Percentiles rank a stretch among this genome's conserved stretches.
Conservation (phyloP, 2,329 filamentous ascomycete genomes). For the Plenodomus tracheiphilus region DNA sequence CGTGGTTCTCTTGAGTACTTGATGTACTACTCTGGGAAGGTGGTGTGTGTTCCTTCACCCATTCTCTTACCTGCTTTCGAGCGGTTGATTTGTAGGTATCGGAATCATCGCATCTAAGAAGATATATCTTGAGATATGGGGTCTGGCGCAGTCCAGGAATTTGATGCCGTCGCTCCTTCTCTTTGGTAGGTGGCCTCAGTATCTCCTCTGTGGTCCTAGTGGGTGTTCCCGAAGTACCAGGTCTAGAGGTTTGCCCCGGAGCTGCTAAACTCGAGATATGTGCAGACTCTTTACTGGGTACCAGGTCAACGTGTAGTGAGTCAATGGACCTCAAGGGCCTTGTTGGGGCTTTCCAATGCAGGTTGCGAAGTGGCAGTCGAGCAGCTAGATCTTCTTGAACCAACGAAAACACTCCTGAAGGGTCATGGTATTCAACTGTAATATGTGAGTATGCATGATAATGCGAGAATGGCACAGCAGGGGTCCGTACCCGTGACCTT, state of each 20-base stretch:
- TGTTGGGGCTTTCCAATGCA: slow-evolving; percentile 95
- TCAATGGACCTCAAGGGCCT: slow-evolving; percentile 91
- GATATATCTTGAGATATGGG: slow-evolving; percentile 87
- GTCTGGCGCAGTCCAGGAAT: slow-evolving; percentile 92
- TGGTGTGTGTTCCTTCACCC: slow-evolving; percentile 77
- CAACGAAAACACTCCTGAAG: slow-evolving; percentile 82
- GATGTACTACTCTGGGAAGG: slow-evolving; percentile 58
- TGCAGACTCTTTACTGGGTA: slow-evolving; percentile 61
- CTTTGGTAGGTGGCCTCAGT: slow-evolving; percentile 21
- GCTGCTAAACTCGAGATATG: slow-evolving; percentile 21
- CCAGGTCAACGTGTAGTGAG: slow-evolving; percentile 85
- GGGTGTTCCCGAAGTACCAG: slow-evolving; percentile 19
- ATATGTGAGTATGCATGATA: slow-evolving; percentile 20
- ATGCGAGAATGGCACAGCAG: not conserved
- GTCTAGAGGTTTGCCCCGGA: slow-evolving; percentile 31
- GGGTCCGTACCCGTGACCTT: slow-evolving; percentile 53
- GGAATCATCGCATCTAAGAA: slow-evolving; percentile 93
- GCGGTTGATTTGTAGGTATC: slow-evolving; percentile 86
- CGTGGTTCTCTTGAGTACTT: slow-evolving; percentile 84
- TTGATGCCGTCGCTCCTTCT: slow-evolving; percentile 76
- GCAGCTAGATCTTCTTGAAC: slow-evolving; percentile 76
- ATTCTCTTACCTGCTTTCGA: slow-evolving; percentile 80
- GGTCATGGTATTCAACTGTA: slow-evolving; percentile 93
- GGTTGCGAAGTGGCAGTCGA: slow-evolving; percentile 82
- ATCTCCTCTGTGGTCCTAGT: slow-evolving; percentile 32